Evolutionary conservation across 352 stramenopile species (phyloP).

Genomic region (Pythium catenulatum): DNA sequence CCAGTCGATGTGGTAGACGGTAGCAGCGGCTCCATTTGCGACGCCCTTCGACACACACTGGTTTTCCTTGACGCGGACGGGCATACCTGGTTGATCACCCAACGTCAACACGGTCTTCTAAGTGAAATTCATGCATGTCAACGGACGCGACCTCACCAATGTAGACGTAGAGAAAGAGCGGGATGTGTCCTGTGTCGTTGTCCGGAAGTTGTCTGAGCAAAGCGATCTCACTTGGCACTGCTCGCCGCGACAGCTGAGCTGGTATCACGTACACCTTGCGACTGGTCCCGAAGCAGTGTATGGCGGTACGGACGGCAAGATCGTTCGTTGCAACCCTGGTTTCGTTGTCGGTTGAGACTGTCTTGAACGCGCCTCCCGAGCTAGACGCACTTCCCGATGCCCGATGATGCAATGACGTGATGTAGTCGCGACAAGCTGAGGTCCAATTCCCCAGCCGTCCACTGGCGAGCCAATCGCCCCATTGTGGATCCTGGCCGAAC

Average conservation of each 20-base stretch:
- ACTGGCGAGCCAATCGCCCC: constrained; percentile 36
- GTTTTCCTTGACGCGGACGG: constrained; percentile 31
- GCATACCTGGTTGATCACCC: constrained; percentile 23
- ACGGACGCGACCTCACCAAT: not conserved
- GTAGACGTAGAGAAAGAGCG: constrained; percentile 2
- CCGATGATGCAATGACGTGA: not conserved
- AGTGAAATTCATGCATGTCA: not conserved
- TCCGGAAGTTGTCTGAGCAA: not conserved
- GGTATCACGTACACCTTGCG: constrained; percentile 14
- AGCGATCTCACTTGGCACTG: not conserved
- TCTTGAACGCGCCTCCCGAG: not conserved
- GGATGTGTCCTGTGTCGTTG: constrained; percentile 22
- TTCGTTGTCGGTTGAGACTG: constrained; percentile 12
- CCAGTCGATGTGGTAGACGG: constrained; percentile 33
- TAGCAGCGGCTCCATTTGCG: constrained; percentile 25
- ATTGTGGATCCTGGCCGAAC: constrained; percentile 44
- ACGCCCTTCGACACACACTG: constrained; percentile 30
- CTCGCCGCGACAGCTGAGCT: not conserved
- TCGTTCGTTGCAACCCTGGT: not conserved
- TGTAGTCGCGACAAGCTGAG: not conserved
- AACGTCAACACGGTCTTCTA: not conserved
- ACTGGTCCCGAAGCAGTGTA: constrained; percentile 14
- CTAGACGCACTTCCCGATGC: too few species aligned
- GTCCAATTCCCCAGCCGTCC: constrained; percentile 29
- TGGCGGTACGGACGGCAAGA: not conserved